Conservation (phyloP, 1,284 basidiomycete species). For the Agroathelia rolfsii region DNA sequence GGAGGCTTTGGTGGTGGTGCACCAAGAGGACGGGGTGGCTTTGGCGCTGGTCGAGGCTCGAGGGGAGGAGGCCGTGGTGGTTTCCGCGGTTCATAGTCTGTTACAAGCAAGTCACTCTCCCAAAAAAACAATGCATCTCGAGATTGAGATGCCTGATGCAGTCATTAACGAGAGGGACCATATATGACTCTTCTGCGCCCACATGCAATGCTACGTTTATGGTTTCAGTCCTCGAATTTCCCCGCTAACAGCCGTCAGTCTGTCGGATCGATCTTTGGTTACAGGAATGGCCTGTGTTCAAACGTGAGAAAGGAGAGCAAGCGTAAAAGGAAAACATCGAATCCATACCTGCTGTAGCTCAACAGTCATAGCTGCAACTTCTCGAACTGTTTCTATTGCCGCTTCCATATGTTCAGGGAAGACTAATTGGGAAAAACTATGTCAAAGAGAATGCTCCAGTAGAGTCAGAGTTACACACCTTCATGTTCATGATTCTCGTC, state of each 20-base stretch:
- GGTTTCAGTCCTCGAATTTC: conserved; percentile 38
- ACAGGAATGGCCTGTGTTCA: conserved; percentile 29
- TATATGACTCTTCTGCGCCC: not conserved
- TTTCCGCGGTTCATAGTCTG: conserved; percentile 35
- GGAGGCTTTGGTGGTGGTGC: conserved; percentile 32
- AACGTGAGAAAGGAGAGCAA: not conserved
- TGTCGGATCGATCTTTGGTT: conserved; percentile 34
- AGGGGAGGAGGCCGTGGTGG: conserved; percentile 28
- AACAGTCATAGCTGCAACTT: conserved; percentile 28
- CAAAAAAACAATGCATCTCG: no score
- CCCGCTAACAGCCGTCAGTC: conserved; percentile 28
- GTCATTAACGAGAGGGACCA: no score
- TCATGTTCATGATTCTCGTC: conserved; percentile 12
- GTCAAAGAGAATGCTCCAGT: no score
- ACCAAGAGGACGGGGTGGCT: conserved; percentile 33
- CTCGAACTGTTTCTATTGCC: no score
- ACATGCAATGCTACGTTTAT: conserved; percentile 16
- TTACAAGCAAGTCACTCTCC: no score
- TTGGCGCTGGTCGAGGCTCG: conserved; percentile 30
- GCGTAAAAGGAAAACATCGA: conserved; percentile 1
- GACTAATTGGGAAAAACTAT: no score
- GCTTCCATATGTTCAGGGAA: no score
- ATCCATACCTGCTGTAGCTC: conserved; percentile 41
- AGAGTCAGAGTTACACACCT: no score
- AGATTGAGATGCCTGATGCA: no score